Conservation (phyloP, 2,329 filamentous ascomycete species). For the Coccinonectria pachysandricola region DNA sequence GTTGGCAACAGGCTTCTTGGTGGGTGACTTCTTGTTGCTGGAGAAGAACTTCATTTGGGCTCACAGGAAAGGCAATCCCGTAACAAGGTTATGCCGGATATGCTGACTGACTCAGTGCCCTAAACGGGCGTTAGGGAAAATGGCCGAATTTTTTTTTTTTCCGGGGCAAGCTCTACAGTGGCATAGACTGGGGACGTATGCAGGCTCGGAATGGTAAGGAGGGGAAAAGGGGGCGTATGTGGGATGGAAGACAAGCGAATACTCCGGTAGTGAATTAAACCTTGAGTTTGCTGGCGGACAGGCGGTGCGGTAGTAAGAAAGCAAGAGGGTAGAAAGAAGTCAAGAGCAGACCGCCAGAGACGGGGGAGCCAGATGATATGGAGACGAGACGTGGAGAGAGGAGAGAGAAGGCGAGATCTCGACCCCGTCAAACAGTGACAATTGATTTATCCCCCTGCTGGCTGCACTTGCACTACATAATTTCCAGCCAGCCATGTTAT, state of each 20-base stretch:
- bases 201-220: slow-evolving; percentile 14
- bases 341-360: too few relatives aligned
- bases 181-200: slow-evolving; percentile 14
- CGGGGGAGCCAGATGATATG: too few relatives aligned
- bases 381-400: too few relatives aligned
- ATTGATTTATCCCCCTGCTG: too few relatives aligned
- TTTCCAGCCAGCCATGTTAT: slow-evolving; percentile 5
- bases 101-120: slow-evolving; percentile 20
- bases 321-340: not conserved
- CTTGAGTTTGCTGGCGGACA: not conserved
- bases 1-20: slow-evolving; percentile 31
- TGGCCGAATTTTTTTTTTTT: slow-evolving; percentile 14
- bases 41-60: slow-evolving; percentile 44
- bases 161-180: slow-evolving; percentile 13
- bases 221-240: slow-evolving; percentile 3
- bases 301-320: not conserved
- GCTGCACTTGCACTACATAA: slow-evolving; percentile 17
- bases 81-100: slow-evolving; percentile 32
- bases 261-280: not conserved
- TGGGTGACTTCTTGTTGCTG: slow-evolving; percentile 31
- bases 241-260: not conserved
- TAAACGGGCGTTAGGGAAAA: slow-evolving; percentile 24
- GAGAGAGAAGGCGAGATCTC: slow-evolving; percentile 1
- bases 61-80: slow-evolving; percentile 24
- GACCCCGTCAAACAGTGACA: slow-evolving; percentile 5